Conservation (phyloP, 768 basidiomycete species). For the Leccinum boreale region DNA sequence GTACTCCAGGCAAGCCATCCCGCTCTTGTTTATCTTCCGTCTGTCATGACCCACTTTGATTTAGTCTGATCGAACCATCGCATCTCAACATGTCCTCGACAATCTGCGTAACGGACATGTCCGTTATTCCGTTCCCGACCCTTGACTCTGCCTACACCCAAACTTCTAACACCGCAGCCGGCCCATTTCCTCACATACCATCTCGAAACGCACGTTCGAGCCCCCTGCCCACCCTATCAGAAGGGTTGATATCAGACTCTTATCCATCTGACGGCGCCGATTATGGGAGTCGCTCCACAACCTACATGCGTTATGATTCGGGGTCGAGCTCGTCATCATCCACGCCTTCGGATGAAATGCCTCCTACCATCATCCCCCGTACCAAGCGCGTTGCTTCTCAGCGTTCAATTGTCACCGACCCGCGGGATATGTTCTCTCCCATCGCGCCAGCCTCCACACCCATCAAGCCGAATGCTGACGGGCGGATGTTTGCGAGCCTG, state of each 20-base stretch:
- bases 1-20: conserved; percentile 2
- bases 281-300: conserved; percentile 1
- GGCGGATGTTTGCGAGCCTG: conserved; percentile 13
- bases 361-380: conserved; percentile 36
- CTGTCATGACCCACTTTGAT: background rate
- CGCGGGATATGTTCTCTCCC: conserved; percentile 34
- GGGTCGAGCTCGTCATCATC: conserved; percentile 37
- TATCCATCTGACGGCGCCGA: conserved; percentile 5
- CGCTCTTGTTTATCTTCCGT: background rate
- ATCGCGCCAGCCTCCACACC: conserved; percentile 41
- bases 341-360: conserved; percentile 33
- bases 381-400: conserved; percentile 36
- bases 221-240: conserved; percentile 10
- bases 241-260: conserved; percentile 12
- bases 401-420: conserved; percentile 19
- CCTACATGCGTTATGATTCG: conserved; percentile 22
- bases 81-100: conserved; percentile 19
- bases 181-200: conserved; percentile 62
- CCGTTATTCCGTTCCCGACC: conserved; percentile 27
- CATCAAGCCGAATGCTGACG: conserved; percentile 16
- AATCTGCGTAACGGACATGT: conserved; percentile 22
- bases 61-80: conserved; percentile 1
- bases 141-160: conserved; percentile 26
- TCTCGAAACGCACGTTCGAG: conserved; percentile 37
- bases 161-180: conserved; percentile 52